Evolutionary conservation across 1,139 yeast genomes (phyloP), one percentile per base, ranked within the genome.

Genomic region (Casaregolazyma lundiana): DNA sequence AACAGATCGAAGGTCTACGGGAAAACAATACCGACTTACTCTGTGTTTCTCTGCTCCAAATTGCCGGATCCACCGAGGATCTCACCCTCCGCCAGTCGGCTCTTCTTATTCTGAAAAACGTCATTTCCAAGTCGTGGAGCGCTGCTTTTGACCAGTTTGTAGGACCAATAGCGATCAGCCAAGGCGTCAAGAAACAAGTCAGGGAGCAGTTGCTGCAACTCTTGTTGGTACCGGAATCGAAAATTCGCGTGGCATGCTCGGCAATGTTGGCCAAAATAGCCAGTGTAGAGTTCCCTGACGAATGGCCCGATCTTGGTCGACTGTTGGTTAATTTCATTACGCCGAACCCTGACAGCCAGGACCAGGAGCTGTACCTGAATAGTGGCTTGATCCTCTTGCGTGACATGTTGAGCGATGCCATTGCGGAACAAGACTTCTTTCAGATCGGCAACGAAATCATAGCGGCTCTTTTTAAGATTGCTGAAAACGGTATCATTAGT

Each of bases 201-300:
- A 73, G 96, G 48, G 55, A 67, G 1, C 64, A 68, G 1, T 68
- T 89, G 45, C 55, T 90, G 44, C 55, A 64, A 7, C 62, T 86
- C 35, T 73, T 84, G n/a, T 67, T 77, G 1, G 62, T 73, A 6
- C 61, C 71, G 0, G 75, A 76, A 50, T 71, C 84, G n/a, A 84
- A 84, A 57, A 68, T 89, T 15, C 71, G 89, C 50, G 75, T 75
- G 34, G 77, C 86, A 43, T 78, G 85, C 2, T 80, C 92, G 0
- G 81, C 87, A 54, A 82, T 87, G 11, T 77, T 88, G 20, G 85
- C 86, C 1, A 95, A 85, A 57, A 85, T 92, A 19, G 90, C 96
- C 0, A 84, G 87, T 1, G 85, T 83, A 1, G 98, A 92, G 60
- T 90, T 79, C 60, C 98, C 98, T 0, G 97, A 92, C 58, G 95